A percentile compares a stretch with the other conserved stretches of the same genome.
These are phyloP conservation scores for Bipolaris bicolor DNA, from an alignment of 2,329 filamentous ascomycete species.

Conservation along the genomic window DNA sequence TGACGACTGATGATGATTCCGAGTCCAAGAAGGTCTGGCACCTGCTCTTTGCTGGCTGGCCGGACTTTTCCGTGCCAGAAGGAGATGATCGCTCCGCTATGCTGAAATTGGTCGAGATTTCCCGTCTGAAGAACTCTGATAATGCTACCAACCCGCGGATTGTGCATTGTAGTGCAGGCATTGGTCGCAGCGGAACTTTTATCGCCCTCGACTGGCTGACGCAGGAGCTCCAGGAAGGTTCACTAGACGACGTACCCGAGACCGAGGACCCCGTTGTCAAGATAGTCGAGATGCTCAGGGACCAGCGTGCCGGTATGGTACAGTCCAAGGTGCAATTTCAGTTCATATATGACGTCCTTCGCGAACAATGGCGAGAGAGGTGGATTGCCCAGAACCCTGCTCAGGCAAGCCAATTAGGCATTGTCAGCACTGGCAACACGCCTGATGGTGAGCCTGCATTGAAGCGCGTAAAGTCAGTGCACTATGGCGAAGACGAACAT, in stretches of 20 bases:
- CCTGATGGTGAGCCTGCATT: constrained; percentile 29
- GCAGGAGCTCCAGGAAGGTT: constrained; percentile 77
- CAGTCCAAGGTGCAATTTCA: constrained; percentile 83
- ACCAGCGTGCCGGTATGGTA: constrained; percentile 95
- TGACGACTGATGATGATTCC: constrained; percentile 52
- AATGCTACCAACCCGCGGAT: constrained; percentile 71
- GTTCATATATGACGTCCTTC: constrained; percentile 87
- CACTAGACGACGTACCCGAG: constrained; percentile 59
- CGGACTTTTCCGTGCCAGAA: constrained; percentile 84
- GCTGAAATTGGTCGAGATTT: constrained; percentile 72
- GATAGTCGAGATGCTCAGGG: constrained; percentile 78
- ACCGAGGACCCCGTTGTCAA: constrained; percentile 73
- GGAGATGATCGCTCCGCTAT: constrained; percentile 71
- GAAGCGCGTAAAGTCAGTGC: constrained; percentile 39
- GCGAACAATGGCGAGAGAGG: constrained; percentile 71
- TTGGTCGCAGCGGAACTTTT: constrained; percentile 93
- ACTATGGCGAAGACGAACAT: constrained; percentile 11
- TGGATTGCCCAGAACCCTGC: constrained; percentile 41
- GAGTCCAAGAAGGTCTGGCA: constrained; percentile 77
- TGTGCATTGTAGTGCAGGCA: constrained; percentile 77
- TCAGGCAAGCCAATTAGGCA: constrained; percentile 35
- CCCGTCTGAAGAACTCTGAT: constrained; percentile 62
- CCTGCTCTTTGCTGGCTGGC: constrained; percentile 85
- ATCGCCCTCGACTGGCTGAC: constrained; percentile 94
- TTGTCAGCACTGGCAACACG: constrained; percentile 12